These are phyloP conservation scores for Pichia occidentalis DNA, from an alignment of 805 yeast species.

Conservation along the genomic window DNA sequence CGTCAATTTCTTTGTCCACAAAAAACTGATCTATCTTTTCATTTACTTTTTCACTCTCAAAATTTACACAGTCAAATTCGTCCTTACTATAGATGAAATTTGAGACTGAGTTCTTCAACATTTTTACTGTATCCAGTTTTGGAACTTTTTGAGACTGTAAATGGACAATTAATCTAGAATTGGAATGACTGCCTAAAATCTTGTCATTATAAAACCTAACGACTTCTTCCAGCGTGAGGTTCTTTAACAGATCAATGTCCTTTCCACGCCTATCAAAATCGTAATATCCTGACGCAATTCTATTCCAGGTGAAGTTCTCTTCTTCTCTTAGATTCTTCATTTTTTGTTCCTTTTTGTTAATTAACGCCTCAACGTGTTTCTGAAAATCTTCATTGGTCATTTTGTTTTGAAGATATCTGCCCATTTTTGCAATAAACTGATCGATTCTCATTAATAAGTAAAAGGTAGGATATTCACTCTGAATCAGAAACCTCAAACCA, in stretches of 20 bases:
- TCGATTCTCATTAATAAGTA: slow-evolving; percentile 75
- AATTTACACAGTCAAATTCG: slow-evolving; percentile 25
- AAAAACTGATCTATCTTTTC: slow-evolving; percentile 10
- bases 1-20: slow-evolving; percentile 9
- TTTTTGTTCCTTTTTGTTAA: slow-evolving; percentile 60
- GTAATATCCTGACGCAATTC: slow-evolving; percentile 70
- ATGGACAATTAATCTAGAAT: slow-evolving; percentile 50
- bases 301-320: slow-evolving; percentile 53
- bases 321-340: slow-evolving; percentile 78
- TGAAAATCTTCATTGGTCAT: slow-evolving; percentile 60
- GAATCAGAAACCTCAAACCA: slow-evolving; percentile 71
- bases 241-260: slow-evolving; percentile 51
- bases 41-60: slow-evolving; percentile 20
- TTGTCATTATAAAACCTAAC: slow-evolving; percentile 44
- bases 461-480: slow-evolving; percentile 71
- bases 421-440: slow-evolving; percentile 45
- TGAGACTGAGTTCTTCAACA: slow-evolving; percentile 23
- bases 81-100: slow-evolving; percentile 26
- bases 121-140: slow-evolving; percentile 17
- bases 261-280: slow-evolving; percentile 57
- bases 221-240: slow-evolving; percentile 46
- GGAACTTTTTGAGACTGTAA: slow-evolving; percentile 47
- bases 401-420: slow-evolving; percentile 34
- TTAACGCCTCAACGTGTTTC: slow-evolving; percentile 63
- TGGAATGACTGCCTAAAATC: slow-evolving; percentile 26